Percentiles rank a stretch among this genome's conserved stretches.
These are phyloP conservation scores for Apiospora pterosperma DNA, from an alignment of 2,329 filamentous ascomycete species.

Conservation along the genomic window DNA sequence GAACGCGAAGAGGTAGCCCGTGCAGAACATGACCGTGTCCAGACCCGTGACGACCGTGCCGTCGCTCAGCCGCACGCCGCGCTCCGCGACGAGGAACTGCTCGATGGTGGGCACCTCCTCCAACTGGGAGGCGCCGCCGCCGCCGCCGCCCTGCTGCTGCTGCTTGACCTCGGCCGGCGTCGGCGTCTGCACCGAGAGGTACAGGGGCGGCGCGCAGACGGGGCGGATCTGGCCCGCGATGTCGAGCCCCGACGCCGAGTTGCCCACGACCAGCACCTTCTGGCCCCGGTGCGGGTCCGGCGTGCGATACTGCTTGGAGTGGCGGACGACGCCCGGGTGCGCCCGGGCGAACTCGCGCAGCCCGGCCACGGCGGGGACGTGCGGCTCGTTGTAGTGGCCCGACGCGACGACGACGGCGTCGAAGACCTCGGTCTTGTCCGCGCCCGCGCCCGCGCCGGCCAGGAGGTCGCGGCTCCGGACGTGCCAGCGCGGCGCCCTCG, in stretches of 20 bases:
- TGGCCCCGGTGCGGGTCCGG: conserved; percentile 61
- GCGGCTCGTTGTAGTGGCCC: conserved; percentile 70
- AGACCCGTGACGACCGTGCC: conserved; percentile 62
- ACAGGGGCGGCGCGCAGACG: conserved; percentile 55
- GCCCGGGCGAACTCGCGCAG: conserved; percentile 55
- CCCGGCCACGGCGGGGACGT: conserved; percentile 60
- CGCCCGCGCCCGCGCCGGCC: conserved; percentile 25
- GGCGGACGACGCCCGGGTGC: conserved; percentile 60
- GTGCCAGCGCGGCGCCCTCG: conserved; percentile 49
- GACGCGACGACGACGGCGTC: conserved; percentile 75
- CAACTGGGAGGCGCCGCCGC: conserved; percentile 34
- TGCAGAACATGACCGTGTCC: conserved; percentile 81
- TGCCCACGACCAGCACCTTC: conserved; percentile 82
- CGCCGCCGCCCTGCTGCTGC: conserved; percentile 37
- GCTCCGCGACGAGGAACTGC: conserved; percentile 48
- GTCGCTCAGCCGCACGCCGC: conserved; percentile 62
- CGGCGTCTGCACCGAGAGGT: conserved; percentile 60
- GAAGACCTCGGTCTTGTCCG: conserved; percentile 46
- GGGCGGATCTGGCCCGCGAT: conserved; percentile 72
- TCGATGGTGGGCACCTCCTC: conserved; percentile 57
- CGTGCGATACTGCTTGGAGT: conserved; percentile 77
- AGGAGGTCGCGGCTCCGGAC: conserved; percentile 51
- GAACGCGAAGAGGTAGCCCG: conserved; percentile 82
- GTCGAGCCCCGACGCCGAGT: conserved; percentile 79
- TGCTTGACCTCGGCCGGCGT: conserved; percentile 20